Evolutionary conservation across 257 asterid species (phyloP), one percentile per base, ranked within the genome.

Genomic region (Gentiana macrophylla): DNA sequence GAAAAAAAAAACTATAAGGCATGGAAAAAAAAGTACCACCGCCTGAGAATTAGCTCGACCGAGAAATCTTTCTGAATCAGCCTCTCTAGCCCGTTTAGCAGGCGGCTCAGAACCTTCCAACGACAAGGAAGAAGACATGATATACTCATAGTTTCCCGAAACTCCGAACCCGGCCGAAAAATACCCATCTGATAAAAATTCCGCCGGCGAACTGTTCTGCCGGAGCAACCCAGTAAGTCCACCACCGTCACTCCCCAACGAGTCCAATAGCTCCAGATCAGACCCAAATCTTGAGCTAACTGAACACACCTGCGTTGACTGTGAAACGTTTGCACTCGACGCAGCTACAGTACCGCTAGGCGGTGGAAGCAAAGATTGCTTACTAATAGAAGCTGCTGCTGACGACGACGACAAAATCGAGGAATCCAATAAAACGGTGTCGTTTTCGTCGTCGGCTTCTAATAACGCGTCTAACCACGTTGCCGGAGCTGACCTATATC

Each of bases 191-290:
- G 88, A 75, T 37, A 84, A 50, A 57, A 89, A 82, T 63, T 86
- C 97, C 12, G 97, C 93, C 35, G 97, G 97, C 1, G 97, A 89
- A 72, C 95, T 89, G 65, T 79, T 86, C 77, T 86, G 94, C 73
- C 97, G 68, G 24, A 86, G 81, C 62, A 84, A 79, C 68, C 77
- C 78, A 74, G 76, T 80, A 67, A 76, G 66, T 1, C 85, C 90
- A 55, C 84, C 85, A 52, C 67, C 75, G 1, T 68, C 72, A 32
- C 72, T 45, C 13, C 69, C 65, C 3, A 55, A 62, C 4, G 91
- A 62, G 50, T 83, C 94, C 75, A 89, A 74, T 56, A 86, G 49
- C 61, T 84, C 82, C 73, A 80, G 82, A 78, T 88, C 94, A 56
- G 72, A 67, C 48, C 74, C 67, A 64, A 61, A 65, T 49, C 73